phyloP scores from a whole-genome alignment of 345 rosid genomes.

The Luvunga scandens region DNA sequence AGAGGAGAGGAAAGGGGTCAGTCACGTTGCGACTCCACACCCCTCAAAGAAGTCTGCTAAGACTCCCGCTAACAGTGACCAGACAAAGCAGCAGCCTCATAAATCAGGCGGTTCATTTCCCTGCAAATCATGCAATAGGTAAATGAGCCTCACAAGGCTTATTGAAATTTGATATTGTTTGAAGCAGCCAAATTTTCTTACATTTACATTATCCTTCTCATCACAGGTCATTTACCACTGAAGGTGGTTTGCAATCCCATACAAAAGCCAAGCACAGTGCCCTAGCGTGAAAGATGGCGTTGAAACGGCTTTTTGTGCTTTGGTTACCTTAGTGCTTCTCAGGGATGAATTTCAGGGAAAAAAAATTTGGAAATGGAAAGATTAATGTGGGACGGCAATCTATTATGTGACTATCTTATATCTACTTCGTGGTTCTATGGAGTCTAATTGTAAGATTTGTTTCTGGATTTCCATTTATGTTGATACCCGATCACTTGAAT shows the following conservation, averaged over 20 bases:
- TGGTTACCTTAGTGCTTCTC: neutral
- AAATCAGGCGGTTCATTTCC: constrained; percentile 39
- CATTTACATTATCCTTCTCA: neutral
- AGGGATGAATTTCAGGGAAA: neutral
- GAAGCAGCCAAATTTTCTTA: neutral
- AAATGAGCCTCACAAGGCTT: neutral
- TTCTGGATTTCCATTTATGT: neutral
- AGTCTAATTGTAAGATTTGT: neutral
- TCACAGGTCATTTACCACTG: constrained; percentile 59
- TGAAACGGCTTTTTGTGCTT: neutral
- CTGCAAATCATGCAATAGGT: constrained; percentile 72
- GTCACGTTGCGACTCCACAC: constrained; percentile 68
- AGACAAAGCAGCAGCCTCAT: constrained; percentile 44
- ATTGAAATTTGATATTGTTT: neutral
- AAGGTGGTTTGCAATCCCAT: constrained; percentile 68
- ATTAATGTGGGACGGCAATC: no score
- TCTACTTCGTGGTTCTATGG: neutral
- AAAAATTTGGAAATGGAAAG: neutral
- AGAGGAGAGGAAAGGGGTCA: constrained; percentile 59
- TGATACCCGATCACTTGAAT: neutral
- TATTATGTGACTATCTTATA: neutral
- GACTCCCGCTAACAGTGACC: constrained; percentile 35
- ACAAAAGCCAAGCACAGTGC: constrained; percentile 73
- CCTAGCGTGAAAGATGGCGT: constrained; percentile 24
- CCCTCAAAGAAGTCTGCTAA: constrained; percentile 63